These are phyloP conservation scores for Vitis hybrid DNA, from an alignment of 177 flowering plant genomes.

Conservation along the genomic window DNA sequence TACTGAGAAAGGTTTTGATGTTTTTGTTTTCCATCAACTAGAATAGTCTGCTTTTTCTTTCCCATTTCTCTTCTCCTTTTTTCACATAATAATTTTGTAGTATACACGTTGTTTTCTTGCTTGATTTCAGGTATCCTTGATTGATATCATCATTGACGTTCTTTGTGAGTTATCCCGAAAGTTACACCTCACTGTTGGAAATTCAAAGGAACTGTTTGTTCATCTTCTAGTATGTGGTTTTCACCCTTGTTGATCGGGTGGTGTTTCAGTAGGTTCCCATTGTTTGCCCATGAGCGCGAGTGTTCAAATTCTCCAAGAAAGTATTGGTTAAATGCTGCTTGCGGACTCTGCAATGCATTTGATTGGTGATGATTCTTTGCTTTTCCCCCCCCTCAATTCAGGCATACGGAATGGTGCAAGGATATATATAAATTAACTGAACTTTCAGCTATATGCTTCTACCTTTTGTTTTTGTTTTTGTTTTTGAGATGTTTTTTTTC, in stretches of 20 bases:
- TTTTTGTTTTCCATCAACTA: too few species aligned
- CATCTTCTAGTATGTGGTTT: neutral
- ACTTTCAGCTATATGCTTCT: too few species aligned
- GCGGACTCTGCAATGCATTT: constrained; percentile 1
- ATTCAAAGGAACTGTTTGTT: neutral
- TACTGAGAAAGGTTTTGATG: too few species aligned
- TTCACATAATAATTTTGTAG: too few species aligned
- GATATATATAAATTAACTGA: too few species aligned
- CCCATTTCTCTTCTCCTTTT: too few species aligned
- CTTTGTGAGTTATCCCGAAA: neutral
- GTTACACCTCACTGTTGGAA: neutral
- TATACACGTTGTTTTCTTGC: too few species aligned
- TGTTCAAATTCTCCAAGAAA: neutral
- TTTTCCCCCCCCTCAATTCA: neutral
- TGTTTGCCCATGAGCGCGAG: neutral
- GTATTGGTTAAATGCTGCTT: neutral
- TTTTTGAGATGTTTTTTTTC: too few species aligned
- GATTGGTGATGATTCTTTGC: neutral
- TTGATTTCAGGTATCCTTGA: too few species aligned
- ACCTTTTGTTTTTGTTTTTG: too few species aligned
- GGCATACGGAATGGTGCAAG: neutral
- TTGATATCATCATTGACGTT: too few species aligned
- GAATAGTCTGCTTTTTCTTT: too few species aligned
- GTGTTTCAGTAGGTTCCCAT: constrained; percentile 1
- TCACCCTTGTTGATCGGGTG: neutral